Percentiles rank a stretch among this genome's conserved stretches.
phyloP scores from a whole-genome alignment of 352 stramenopile species.

The Globisporangium iwayamae region DNA sequence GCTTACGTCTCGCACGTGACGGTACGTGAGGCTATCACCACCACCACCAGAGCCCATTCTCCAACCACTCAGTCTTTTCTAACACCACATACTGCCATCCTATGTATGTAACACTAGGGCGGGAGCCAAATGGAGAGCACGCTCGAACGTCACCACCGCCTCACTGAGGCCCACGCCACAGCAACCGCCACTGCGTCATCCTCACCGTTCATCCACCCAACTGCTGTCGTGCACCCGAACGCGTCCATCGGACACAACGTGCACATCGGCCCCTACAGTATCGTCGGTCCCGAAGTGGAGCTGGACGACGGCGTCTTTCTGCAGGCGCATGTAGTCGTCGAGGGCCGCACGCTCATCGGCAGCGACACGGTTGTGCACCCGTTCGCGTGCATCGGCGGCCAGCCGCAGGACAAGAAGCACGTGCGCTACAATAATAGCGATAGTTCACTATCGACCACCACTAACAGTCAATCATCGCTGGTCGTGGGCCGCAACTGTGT shows the following conservation, averaged over 20 bases:
- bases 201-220: constrained; percentile 46
- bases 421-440: neutral
- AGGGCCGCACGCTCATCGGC: constrained; percentile 60
- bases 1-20: constrained; percentile 51
- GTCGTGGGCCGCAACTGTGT: constrained; percentile 66
- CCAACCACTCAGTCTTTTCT: neutral
- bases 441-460: neutral
- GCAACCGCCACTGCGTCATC: neutral
- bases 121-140: constrained; percentile 4
- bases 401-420: constrained; percentile 85
- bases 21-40: constrained; percentile 5
- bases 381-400: constrained; percentile 72
- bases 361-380: constrained; percentile 54
- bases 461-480: constrained; percentile 22
- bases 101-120: constrained; percentile 1
- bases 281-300: constrained; percentile 68
- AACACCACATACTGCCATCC: neutral
- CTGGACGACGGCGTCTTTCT: constrained; percentile 61
- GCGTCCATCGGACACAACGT: constrained; percentile 54
- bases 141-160: constrained; percentile 9
- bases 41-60: neutral
- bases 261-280: constrained; percentile 65
- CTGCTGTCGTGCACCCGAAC: constrained; percentile 65
- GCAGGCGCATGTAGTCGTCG: constrained; percentile 72
- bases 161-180: neutral